Conservation (phyloP, 441 rosid species). For the Euphorbia schlechtendalii region DNA sequence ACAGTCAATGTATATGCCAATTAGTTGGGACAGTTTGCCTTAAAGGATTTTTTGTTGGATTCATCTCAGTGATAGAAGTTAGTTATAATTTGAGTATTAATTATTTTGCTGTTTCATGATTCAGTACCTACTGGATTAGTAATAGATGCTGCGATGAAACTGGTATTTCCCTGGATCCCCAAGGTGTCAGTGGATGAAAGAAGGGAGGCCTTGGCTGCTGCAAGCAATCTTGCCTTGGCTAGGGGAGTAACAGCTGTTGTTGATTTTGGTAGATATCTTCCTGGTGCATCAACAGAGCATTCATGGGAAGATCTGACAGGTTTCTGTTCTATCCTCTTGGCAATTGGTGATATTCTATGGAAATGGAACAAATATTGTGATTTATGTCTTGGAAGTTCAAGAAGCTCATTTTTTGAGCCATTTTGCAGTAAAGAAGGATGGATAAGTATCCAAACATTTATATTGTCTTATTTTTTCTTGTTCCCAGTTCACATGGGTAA, state of each 20-base stretch:
- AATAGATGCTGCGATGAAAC: conserved; percentile 85
- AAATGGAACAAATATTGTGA: neutral
- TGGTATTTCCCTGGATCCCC: conserved; percentile 45
- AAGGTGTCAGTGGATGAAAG: conserved; percentile 64
- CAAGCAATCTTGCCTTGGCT: conserved; percentile 62
- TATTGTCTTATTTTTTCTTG: neutral
- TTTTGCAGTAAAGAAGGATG: neutral
- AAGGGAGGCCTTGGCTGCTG: conserved; percentile 75
- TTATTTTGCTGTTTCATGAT: conserved; percentile 14
- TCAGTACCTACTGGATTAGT: conserved; percentile 83
- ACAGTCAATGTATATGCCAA: neutral
- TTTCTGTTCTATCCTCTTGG: conserved; percentile 20
- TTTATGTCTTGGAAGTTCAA: neutral
- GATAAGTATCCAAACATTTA: neutral
- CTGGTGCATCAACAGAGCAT: conserved; percentile 53
- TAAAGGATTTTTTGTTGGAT: neutral
- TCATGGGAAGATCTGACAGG: conserved; percentile 93
- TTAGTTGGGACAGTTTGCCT: neutral
- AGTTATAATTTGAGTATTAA: neutral
- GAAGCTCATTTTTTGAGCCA: neutral
- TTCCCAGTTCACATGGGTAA: neutral
- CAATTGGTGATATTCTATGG: conserved; percentile 1
- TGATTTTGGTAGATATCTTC: conserved; percentile 81
- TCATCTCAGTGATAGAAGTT: neutral
- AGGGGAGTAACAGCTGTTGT: conserved; percentile 83